Conservation (phyloP, 1,139 yeast species). For the Candida glucosophila region DNA sequence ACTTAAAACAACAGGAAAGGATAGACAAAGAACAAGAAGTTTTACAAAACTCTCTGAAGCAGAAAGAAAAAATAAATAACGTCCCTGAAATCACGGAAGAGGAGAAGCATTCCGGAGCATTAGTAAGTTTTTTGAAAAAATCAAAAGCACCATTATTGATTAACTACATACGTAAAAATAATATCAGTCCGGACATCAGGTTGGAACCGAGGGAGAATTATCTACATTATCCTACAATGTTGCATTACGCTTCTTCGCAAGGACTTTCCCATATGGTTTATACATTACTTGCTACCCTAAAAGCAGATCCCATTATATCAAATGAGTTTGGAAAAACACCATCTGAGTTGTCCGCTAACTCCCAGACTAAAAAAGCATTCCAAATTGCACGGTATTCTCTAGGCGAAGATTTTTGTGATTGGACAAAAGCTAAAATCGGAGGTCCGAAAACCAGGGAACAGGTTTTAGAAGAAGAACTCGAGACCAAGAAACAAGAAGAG, state of each 20-base stretch:
- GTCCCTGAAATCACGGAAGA: slow-evolving; percentile 17
- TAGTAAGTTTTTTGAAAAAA: slow-evolving; percentile 53
- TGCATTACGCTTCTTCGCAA: slow-evolving; percentile 71
- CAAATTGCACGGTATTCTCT: slow-evolving; percentile 58
- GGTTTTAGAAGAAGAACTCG: slow-evolving; percentile 36
- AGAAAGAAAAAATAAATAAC: slow-evolving; percentile 14
- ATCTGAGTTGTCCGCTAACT: slow-evolving; percentile 34
- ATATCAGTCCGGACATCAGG: slow-evolving; percentile 39
- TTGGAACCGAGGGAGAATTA: slow-evolving; percentile 50
- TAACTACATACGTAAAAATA: slow-evolving; percentile 51
- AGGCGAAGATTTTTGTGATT: slow-evolving; percentile 64
- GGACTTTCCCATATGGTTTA: slow-evolving; percentile 64
- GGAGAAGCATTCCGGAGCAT: slow-evolving; percentile 49
- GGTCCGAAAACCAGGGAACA: slow-evolving; percentile 57
- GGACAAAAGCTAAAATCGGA: slow-evolving; percentile 65
- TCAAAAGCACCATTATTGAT: slow-evolving; percentile 73
- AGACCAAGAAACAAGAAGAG: slow-evolving; percentile 21
- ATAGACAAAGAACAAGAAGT: slow-evolving; percentile 16
- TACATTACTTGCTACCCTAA: slow-evolving; percentile 51
- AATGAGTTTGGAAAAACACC: slow-evolving; percentile 59
- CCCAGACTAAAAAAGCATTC: slow-evolving; percentile 45
- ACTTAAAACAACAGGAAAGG: slow-evolving; percentile 17
- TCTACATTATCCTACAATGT: slow-evolving; percentile 56
- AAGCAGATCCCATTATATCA: slow-evolving; percentile 58
- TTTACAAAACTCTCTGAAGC: slow-evolving; percentile 9